These are phyloP conservation scores for Claviceps pazoutovae DNA, from an alignment of 2,329 filamentous ascomycete genomes.

Conservation along the genomic window DNA sequence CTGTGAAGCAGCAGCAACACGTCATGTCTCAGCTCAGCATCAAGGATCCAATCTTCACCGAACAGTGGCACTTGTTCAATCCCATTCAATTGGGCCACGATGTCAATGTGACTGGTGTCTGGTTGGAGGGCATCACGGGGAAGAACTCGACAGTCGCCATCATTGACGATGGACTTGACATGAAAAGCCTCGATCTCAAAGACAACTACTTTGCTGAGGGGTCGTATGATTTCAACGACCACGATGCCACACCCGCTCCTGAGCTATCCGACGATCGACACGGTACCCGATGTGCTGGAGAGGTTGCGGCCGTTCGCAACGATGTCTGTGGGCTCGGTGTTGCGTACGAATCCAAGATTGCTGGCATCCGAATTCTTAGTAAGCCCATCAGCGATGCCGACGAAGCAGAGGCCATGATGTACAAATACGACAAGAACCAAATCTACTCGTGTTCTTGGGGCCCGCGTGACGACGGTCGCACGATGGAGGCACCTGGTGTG, in stretches of 20 bases:
- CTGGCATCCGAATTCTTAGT: constrained; percentile 84
- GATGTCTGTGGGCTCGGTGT: constrained; percentile 91
- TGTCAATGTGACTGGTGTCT: constrained; percentile 89
- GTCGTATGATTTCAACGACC: constrained; percentile 93
- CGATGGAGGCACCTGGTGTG: constrained; percentile 87
- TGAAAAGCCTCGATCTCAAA: constrained; percentile 85
- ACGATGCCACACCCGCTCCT: constrained; percentile 63
- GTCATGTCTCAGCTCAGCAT: constrained; percentile 60
- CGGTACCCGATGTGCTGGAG: constrained; percentile 87
- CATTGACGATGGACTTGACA: constrained; percentile 90
- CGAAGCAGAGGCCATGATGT: constrained; percentile 86
- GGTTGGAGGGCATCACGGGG: constrained; percentile 82
- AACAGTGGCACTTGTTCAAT: constrained; percentile 95
- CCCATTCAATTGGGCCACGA: constrained; percentile 70
- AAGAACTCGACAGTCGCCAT: constrained; percentile 83
- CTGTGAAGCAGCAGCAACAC: constrained; percentile 42
- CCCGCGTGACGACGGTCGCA: constrained; percentile 79
- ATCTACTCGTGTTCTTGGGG: constrained; percentile 99
- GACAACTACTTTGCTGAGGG: constrained; percentile 88
- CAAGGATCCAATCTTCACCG: constrained; percentile 74
- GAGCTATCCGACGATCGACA: constrained; percentile 75
- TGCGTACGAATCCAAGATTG: constrained; percentile 80
- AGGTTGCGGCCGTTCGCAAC: constrained; percentile 85
- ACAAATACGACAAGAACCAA: constrained; percentile 77
- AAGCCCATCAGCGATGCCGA: constrained; percentile 84